A percentile compares a stretch with the other conserved stretches of the same genome.
Evolutionary conservation across 495 filamentous ascomycete genomes (phyloP).

Genomic region (Tirmania nivea): DNA sequence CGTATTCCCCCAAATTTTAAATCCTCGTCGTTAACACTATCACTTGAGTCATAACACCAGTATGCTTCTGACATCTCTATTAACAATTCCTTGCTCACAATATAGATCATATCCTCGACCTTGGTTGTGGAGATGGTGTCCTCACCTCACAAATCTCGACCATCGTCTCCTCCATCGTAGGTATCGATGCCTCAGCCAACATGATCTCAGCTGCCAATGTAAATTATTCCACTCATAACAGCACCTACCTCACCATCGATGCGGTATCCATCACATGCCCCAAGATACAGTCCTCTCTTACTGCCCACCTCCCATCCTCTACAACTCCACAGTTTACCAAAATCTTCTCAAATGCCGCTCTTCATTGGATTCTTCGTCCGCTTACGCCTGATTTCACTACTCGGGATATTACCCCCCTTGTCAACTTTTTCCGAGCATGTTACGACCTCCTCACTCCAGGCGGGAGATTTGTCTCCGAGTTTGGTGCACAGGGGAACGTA

Average conservation of each 20-base stretch:
- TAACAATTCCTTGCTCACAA: too few species aligned
- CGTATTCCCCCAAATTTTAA: too few species aligned
- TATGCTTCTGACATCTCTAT: too few species aligned
- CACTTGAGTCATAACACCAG: too few species aligned
- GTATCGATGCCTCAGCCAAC: constrained; percentile 40
- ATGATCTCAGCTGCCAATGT: constrained; percentile 39
- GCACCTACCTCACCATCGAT: constrained; percentile 26
- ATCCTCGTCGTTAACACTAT: too few species aligned
- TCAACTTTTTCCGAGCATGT: constrained; percentile 26
- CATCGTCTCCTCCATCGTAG: constrained; percentile 30
- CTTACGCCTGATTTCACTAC: constrained; percentile 16
- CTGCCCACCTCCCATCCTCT: too few species aligned
- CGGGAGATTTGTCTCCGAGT: constrained; percentile 46
- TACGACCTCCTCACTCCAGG: constrained; percentile 31
- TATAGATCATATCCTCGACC: constrained; percentile 41
- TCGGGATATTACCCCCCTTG: constrained; percentile 11
- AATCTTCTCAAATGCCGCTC: constrained; percentile 55
- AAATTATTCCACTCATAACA: constrained; percentile 18
- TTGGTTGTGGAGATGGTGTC: constrained; percentile 56
- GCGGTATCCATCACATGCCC: constrained; percentile 9
- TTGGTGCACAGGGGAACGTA: constrained; percentile 52
- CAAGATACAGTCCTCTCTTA: too few species aligned
- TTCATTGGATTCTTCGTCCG: constrained; percentile 54
- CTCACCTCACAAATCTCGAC: constrained; percentile 36
- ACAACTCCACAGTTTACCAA: constrained; percentile 31